Evolutionary conservation across 2,329 filamentous ascomycete genomes (phyloP).

Genomic region (Leptodontidium sp.): DNA sequence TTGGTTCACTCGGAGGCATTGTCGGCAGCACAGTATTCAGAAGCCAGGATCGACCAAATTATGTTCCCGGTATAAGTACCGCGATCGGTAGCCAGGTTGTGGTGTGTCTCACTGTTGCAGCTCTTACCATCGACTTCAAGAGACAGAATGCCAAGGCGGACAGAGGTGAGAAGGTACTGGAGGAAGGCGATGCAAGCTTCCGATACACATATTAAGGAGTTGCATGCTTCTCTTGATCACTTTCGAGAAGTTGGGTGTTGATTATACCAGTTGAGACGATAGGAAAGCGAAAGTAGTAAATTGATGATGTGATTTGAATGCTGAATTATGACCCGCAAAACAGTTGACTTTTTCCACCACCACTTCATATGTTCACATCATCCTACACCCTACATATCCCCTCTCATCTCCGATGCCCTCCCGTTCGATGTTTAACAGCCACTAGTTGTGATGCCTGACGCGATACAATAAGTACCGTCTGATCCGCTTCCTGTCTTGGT

Average conservation of each 20-base stretch:
- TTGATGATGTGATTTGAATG: conserved; percentile 23
- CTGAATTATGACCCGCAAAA: too few relatives aligned
- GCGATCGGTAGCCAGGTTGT: conserved; percentile 35
- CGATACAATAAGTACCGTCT: too few relatives aligned
- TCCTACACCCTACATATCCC: too few relatives aligned
- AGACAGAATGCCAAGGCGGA: conserved; percentile 46
- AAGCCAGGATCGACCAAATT: conserved; percentile 59
- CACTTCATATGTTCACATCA: too few relatives aligned
- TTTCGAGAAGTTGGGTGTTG: not conserved
- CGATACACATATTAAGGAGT: conserved; percentile 39
- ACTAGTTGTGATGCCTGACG: too few relatives aligned
- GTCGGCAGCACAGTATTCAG: conserved; percentile 78
- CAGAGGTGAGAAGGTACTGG: conserved; percentile 46
- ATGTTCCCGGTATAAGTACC: conserved; percentile 47
- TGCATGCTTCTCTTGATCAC: not conserved
- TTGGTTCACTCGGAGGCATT: conserved; percentile 82
- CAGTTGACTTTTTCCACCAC: too few relatives aligned
- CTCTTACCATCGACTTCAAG: conserved; percentile 44
- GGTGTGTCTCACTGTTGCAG: conserved; percentile 39
- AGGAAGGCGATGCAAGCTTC: conserved; percentile 45
- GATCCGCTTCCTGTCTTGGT: too few relatives aligned
- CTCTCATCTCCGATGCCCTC: too few relatives aligned
- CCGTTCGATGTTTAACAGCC: too few relatives aligned
- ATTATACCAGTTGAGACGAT: too few relatives aligned
- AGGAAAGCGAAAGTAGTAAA: conserved; percentile 18